Base-by-base conservation (phyloP, 768 basidiomycete genomes). In the Boletales sp. region DNA sequence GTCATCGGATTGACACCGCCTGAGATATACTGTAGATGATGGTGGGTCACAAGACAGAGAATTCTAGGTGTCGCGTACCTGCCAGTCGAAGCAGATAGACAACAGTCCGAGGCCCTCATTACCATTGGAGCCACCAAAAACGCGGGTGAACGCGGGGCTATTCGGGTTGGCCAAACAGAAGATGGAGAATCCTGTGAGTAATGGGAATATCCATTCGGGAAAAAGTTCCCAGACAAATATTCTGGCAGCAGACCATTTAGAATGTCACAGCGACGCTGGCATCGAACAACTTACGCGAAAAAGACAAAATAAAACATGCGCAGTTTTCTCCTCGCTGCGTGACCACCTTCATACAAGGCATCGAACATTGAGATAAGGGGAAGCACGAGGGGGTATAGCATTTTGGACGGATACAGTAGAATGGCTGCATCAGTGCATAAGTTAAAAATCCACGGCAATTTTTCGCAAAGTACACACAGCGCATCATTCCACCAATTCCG, bases 41-140 rank as follows among this genome's bases (percentile, higher is more conserved):
- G 19, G 2, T 46, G 4, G n/a, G 31, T 37, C 14, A 36, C 12
- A 15, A 39, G n/a, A 42, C n/a, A 34, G 2, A 53, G 36, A 15
- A 9, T n/a, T 19, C 6, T 6, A 29, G 15, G 38, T 53, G 53
- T 75, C 55, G n/a, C 74, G 18, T 34, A 59, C 66, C 57, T 66
- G 64, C 65, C 65, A 87, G 56, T 86, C 85, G 40, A 86, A 76
- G n/a, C 80, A 79, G 37, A 87, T 50, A 31, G 77, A 79, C 36
- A 81, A 48, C 17, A 86, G 57, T 0, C 85, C 84, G 36, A 87
- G 69, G 0, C 84, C 85, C 62, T 87, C 84, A 56, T 87, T 87
- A 27, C 76, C 83, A 32, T 79, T 72, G 3, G 78, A 69, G 6
- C 86, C 86, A 27, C 86, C 86, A 51, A 87, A 86, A 0, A 87